phyloP scores from a whole-genome alignment of 495 filamentous ascomycete species.

The Tuber calosporum region DNA sequence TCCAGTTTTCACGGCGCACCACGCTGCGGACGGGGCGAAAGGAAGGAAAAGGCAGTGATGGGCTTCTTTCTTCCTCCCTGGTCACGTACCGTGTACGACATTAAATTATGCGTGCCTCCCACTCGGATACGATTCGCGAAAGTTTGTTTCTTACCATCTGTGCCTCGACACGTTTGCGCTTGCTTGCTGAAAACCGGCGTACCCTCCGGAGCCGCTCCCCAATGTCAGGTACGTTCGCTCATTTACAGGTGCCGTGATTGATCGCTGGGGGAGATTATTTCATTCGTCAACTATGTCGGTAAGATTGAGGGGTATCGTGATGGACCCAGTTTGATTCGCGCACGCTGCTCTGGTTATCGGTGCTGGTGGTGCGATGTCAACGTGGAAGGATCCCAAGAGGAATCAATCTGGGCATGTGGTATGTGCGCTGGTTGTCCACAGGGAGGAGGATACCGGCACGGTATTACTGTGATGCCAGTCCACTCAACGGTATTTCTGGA shows the following conservation, averaged over 20 bases:
- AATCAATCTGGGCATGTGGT: background rate
- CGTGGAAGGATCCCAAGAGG: background rate
- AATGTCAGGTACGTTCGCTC: background rate
- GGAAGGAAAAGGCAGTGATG: background rate
- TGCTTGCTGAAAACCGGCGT: background rate
- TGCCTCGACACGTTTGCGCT: background rate
- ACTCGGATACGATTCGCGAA: background rate
- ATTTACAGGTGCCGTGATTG: background rate
- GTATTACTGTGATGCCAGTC: background rate
- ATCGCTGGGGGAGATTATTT: background rate
- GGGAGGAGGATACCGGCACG: background rate
- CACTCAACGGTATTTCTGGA: background rate
- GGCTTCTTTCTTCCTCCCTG: background rate
- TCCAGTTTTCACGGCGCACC: background rate
- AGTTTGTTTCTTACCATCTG: background rate
- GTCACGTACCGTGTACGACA: background rate
- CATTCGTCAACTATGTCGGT: background rate
- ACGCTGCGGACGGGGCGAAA: background rate
- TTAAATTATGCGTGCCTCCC: background rate
- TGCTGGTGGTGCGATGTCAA: background rate
- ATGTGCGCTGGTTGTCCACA: background rate
- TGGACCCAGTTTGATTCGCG: background rate
- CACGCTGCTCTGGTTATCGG: background rate
- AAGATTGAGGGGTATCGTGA: background rate
- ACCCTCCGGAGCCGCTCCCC: background rate